Percentiles rank a stretch among this genome's conserved stretches.
Evolutionary conservation across 192 early-diverging fungal genomes (phyloP).

Genomic region (Podila clonocystis): DNA sequence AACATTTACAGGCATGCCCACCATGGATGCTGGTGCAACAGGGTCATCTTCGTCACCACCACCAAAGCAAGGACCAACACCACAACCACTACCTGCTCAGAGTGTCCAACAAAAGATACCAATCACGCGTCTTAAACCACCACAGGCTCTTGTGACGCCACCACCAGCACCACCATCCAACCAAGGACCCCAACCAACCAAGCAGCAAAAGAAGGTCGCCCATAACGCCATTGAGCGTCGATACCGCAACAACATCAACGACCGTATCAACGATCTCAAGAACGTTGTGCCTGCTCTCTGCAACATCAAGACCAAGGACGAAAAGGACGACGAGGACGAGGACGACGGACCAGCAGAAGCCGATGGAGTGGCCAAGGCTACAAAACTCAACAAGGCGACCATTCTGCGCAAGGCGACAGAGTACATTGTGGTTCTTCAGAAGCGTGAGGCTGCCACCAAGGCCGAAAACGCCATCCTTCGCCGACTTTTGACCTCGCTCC

Average conservation of each 20-base stretch:
- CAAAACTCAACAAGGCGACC: conserved; percentile 94
- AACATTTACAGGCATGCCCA: conserved; percentile 21
- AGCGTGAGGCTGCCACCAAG: conserved; percentile 51
- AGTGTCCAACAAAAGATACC: conserved; percentile 54
- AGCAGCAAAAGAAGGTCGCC: conserved; percentile 87
- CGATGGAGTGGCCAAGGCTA: conserved; percentile 87
- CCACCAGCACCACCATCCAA: conserved; percentile 22
- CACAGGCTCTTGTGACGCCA: conserved; percentile 31
- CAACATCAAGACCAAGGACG: conserved; percentile 63
- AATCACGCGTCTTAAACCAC: conserved; percentile 59
- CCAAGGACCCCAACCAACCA: conserved; percentile 46
- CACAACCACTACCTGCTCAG: neutral
- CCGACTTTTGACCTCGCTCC: conserved; percentile 52
- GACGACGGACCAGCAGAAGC: conserved; percentile 61
- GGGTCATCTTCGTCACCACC: conserved; percentile 4
- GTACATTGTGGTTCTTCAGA: conserved; percentile 78
- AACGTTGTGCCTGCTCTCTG: conserved; percentile 86
- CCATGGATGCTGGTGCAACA: conserved; percentile 14
- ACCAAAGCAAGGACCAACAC: conserved; percentile 7
- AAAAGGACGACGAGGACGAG: conserved; percentile 67
- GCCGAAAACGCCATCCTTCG: conserved; percentile 57
- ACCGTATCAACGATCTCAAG: conserved; percentile 89
- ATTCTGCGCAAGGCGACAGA: conserved; percentile 92
- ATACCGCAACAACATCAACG: conserved; percentile 98
- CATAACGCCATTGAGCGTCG: conserved; percentile 96